These are phyloP conservation scores for Capsicum baccatum DNA, from an alignment of 257 asterid genomes.

Conservation along the genomic window DNA sequence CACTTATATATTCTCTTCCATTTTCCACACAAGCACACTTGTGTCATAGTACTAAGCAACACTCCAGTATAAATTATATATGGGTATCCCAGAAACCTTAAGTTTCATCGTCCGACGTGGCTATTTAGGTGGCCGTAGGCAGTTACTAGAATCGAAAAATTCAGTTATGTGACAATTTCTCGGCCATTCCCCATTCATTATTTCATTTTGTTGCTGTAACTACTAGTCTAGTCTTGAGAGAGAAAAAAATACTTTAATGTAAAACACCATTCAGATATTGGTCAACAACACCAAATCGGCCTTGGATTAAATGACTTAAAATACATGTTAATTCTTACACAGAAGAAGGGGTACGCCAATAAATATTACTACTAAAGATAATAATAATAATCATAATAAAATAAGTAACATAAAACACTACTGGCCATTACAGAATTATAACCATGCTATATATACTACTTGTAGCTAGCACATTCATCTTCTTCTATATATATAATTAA, in stretches of 20 bases:
- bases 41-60: too few relatives aligned
- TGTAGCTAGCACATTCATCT: neutral
- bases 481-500: neutral
- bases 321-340: constrained; percentile 6
- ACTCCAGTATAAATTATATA: too few relatives aligned
- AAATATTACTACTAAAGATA: neutral
- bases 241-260: neutral
- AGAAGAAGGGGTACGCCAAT: neutral
- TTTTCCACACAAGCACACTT: too few relatives aligned
- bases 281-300: neutral
- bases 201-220: too few relatives aligned
- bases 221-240: neutral
- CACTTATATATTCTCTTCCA: too few relatives aligned
- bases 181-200: too few relatives aligned
- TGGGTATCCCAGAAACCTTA: too few relatives aligned
- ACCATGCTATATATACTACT: constrained; percentile 12
- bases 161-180: too few relatives aligned
- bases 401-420: neutral
- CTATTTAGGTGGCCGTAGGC: too few relatives aligned
- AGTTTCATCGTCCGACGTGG: too few relatives aligned
- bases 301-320: constrained; percentile 13
- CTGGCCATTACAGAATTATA: neutral
- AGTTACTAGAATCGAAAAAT: too few relatives aligned
- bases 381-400: neutral
- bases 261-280: neutral